Conservation (phyloP, 2,329 filamentous ascomycete genomes). For the Hyphodiscus sp. region DNA sequence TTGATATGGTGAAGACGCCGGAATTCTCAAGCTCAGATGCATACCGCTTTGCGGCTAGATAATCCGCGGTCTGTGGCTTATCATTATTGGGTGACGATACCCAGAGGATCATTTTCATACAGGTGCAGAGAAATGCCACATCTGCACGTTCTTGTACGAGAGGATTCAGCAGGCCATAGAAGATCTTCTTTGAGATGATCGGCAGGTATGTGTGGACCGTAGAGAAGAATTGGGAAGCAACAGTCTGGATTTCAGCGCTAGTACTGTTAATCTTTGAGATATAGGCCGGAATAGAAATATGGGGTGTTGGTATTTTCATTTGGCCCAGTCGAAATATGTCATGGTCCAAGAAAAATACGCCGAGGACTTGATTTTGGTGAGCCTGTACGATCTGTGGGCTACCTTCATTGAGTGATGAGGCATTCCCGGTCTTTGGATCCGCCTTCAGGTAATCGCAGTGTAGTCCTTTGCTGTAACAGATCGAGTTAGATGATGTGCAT, state of each 20-base stretch:
- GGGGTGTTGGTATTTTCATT: neutral
- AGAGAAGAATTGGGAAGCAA: constrained; percentile 8
- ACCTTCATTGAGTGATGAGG: too few species aligned
- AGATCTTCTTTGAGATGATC: constrained; percentile 15
- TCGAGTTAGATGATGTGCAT: too few species aligned
- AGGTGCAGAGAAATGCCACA: constrained; percentile 6
- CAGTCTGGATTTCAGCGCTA: neutral
- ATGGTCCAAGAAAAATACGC: constrained; percentile 17
- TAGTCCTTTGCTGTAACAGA: too few species aligned
- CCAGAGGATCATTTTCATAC: constrained; percentile 8
- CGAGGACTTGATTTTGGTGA: too few species aligned
- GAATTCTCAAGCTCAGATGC: constrained; percentile 8
- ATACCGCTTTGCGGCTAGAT: constrained; percentile 7
- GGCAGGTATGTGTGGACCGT: constrained; percentile 16
- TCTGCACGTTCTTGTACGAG: constrained; percentile 3
- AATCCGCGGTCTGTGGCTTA: constrained; percentile 5
- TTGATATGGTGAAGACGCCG: neutral
- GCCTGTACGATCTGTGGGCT: too few species aligned
- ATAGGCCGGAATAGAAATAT: neutral
- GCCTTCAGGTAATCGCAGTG: too few species aligned
- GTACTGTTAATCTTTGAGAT: constrained; percentile 1
- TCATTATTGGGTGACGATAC: neutral
- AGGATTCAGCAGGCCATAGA: constrained; percentile 7
- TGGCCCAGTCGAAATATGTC: constrained; percentile 4
- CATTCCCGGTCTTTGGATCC: too few species aligned